Evolutionary conservation across 192 early-diverging fungal genomes (phyloP).

Genomic region (Linnemannia zychae): DNA sequence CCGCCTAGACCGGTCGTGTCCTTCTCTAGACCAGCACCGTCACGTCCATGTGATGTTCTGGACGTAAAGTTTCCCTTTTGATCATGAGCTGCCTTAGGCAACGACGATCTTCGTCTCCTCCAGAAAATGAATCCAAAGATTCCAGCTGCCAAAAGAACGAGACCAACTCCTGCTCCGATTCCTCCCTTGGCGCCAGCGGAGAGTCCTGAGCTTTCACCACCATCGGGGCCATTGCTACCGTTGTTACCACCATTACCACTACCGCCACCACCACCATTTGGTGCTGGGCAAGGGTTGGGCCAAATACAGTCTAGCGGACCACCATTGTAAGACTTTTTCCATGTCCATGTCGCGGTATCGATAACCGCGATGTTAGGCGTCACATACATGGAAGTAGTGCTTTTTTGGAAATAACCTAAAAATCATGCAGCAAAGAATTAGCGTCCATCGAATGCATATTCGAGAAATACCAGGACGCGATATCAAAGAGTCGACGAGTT

Average conservation of each 20-base stretch:
- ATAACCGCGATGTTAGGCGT: conserved; percentile 35
- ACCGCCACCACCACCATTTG: neutral
- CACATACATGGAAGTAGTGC: neutral
- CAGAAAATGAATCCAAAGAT: conserved; percentile 28
- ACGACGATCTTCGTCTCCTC: neutral
- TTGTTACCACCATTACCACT: neutral
- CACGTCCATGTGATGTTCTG: neutral
- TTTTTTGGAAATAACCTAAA: neutral
- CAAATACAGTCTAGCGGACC: conserved; percentile 34
- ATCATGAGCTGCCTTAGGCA: neutral
- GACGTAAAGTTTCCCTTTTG: neutral
- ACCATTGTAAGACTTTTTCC: conserved; percentile 26
- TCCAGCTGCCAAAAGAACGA: conserved; percentile 13
- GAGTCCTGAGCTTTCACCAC: conserved; percentile 2
- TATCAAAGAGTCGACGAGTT: neutral
- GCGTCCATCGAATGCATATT: neutral
- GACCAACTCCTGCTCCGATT: conserved; percentile 27
- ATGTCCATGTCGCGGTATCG: conserved; percentile 37
- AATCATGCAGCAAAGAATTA: neutral
- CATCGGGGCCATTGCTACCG: neutral
- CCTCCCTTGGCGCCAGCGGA: conserved; percentile 44
- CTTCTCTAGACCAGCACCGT: neutral
- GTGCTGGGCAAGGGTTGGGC: neutral
- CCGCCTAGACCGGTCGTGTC: neutral
- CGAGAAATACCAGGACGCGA: neutral